Evolutionary conservation across 1,284 basidiomycete genomes (phyloP), one percentile per base, ranked within the genome.

Genomic region (Heliocybe sulcata): DNA sequence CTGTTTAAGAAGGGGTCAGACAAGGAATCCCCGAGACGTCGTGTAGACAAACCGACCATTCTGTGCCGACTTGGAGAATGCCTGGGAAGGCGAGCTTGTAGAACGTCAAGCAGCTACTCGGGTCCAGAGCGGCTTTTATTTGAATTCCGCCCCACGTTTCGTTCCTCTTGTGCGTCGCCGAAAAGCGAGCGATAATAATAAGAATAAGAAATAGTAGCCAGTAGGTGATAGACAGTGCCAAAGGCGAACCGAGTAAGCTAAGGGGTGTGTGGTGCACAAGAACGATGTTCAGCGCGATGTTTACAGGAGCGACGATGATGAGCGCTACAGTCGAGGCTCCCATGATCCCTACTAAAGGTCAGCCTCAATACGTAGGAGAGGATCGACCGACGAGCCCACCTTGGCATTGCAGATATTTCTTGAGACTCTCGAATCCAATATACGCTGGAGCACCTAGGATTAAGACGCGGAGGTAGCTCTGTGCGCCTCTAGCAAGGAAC

Each of bases 331-430:
- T 89, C 0, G 87, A 80, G n/a, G 81, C 79, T 45, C 79, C 71
- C 83, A 88, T 86, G 57, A 89, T 90, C 19, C 86, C 87, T 88
- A 53, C 29, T 45, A 29, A 58, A 9, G 8, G 4, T 49, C 23
- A 42, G 31, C 45, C 31, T 54, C 42, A 56, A 45, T 20, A 38
- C n/a, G 31, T 4, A n/a, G 35, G 8, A 47, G 47, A 50, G 25
- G 47, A 33, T 22, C 27, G 12, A 42, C 26, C 33, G 29, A 51
- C 38, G 35, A 22, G 61, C 74, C 58, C 59, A 84, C 87, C 87
- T 74, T 90, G 87, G 56, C 87, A 87, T 65, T 90, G 87, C 22
- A 90, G 65, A 67, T 89, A 90, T 67, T 87, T 90, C 67, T 89
- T 90, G 60, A 88, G 69, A 54, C 80, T 83, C 66, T 90, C 87